phyloP scores from a whole-genome alignment of 1,139 yeast species.

The Trichomonascaceae sp. region DNA sequence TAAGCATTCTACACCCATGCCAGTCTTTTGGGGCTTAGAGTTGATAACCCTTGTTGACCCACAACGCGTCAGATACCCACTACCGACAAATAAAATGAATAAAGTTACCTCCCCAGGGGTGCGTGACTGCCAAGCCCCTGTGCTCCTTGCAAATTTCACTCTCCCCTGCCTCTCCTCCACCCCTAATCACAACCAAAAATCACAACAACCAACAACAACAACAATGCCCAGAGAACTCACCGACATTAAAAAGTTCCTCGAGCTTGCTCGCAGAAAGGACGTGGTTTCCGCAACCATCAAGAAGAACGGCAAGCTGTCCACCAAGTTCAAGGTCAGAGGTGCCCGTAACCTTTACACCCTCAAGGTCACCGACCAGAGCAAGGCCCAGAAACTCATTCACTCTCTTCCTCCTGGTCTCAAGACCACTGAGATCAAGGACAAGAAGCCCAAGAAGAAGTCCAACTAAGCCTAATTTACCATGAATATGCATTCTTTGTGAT shows the following conservation, averaged over 20 bases:
- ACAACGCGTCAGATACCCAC: no score
- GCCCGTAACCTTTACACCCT: slow-evolving; percentile 89
- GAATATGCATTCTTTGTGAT: background rate
- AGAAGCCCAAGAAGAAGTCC: slow-evolving; percentile 19
- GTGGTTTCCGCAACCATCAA: slow-evolving; percentile 86
- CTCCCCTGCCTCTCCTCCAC: no score
- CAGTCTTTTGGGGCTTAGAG: no score
- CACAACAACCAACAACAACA: no score
- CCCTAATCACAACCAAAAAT: no score
- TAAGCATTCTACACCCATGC: no score
- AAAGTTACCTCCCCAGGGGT: background rate
- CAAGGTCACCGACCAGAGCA: slow-evolving; percentile 89
- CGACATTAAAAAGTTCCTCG: slow-evolving; percentile 96
- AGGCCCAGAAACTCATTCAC: slow-evolving; percentile 97
- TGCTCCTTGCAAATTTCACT: no score
- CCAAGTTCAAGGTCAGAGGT: slow-evolving; percentile 99
- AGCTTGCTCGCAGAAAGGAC: slow-evolving; percentile 94
- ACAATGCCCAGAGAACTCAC: slow-evolving; percentile 46
- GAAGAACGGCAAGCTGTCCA: slow-evolving; percentile 87
- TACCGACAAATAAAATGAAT: no score
- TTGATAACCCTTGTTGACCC: no score
- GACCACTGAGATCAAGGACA: slow-evolving; percentile 35
- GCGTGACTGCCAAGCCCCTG: no score
- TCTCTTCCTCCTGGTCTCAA: slow-evolving; percentile 93
- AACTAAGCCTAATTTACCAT: slow-evolving; percentile 4